Evolutionary conservation across 768 basidiomycete genomes (phyloP), one percentile per base, ranked within the genome.

Genomic region (Agaricus sinodeliciosus): DNA sequence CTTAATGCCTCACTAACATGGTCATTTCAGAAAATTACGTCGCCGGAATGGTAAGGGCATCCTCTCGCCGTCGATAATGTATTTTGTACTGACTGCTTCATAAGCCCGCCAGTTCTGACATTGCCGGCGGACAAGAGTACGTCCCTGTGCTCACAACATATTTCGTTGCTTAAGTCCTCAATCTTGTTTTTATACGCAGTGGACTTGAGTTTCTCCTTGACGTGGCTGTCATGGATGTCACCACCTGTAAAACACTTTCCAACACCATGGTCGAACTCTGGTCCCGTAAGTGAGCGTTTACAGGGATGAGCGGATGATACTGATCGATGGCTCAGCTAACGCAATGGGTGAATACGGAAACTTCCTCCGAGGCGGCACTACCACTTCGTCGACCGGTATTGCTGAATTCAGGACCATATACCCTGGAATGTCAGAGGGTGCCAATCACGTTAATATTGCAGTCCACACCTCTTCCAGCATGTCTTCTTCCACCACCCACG

Each of bases 191-290:
- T 19, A 11, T 28, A 46, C 28, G 42, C 36, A 72, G 68, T 16
- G 73, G 73, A 4, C 59, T 74, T 31, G 53, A 63, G 6, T 57
- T 73, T 50, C 66, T 62, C 1, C 61, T 75, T 39, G 71, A 75
- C 54, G 63, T 75, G 31, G 69, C 68, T 36, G 58, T 73, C 34
- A 59, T 75, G 51, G 67, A 73, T 52, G 65, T 68, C 2, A 59
- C 65, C n/a, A 71, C 72, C 16, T 75, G 73, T 63, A 48, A 71
- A 53, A 70, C 72, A 1, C 58, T 72, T 42, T 39, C 63, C 11
- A 67, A 69, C 54, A 65, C 62, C 13, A 67, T 72, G 66, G 70
- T 75, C 22, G 72, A 75, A 44, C 58, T 72, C 54, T 72, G 68
- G 67, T 58, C 62, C 44, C 27, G 64, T 66, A 42, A 50, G 65